Conservation (phyloP, 345 rosid species). For the Litchi chinensis region DNA sequence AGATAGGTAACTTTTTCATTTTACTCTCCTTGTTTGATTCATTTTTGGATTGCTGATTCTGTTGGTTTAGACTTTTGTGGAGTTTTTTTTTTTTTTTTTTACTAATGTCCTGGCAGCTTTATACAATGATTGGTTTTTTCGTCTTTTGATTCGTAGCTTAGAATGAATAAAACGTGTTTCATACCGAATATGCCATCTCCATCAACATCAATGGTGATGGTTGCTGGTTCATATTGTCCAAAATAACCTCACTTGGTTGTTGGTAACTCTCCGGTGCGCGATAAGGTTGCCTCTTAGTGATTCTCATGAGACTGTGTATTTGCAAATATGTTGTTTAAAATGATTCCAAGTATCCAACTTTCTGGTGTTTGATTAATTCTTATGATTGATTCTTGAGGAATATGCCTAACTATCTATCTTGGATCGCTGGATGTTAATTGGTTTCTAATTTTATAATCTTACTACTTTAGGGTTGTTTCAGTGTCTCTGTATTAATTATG, state of each 20-base stretch:
- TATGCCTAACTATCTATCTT: background rate
- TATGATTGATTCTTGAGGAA: background rate
- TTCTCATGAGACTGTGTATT: background rate
- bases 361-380: background rate
- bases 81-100: background rate
- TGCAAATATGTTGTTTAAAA: background rate
- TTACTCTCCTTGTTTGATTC: background rate
- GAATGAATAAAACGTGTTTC: background rate
- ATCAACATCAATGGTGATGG: background rate
- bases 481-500: background rate
- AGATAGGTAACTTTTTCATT: slow-evolving; percentile 46
- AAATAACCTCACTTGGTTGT: slow-evolving; percentile 6
- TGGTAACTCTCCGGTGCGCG: background rate
- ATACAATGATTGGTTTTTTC: background rate
- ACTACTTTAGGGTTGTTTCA: background rate
- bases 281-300: background rate
- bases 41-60: background rate
- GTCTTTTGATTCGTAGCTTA: background rate
- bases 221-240: background rate
- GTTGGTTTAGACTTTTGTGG: background rate
- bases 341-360: background rate
- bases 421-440: background rate
- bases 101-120: background rate
- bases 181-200: slow-evolving; percentile 7
- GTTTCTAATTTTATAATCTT: background rate